Evolutionary conservation across 129 eudicot genomes (phyloP).

Genomic region (Oenanthe sinensis): DNA sequence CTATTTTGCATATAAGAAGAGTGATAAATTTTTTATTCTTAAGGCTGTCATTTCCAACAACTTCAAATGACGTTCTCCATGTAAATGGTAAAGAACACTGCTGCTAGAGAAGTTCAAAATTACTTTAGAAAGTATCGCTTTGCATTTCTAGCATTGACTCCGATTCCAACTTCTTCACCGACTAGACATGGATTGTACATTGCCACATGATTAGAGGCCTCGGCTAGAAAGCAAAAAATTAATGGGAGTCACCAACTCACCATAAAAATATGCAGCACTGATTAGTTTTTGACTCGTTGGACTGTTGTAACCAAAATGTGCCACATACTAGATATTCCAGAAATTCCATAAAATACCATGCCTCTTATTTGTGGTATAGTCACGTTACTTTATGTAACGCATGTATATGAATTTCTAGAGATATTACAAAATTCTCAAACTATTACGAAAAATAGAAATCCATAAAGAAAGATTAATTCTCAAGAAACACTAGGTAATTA

Average conservation of each 20-base stretch:
- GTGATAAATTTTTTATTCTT: too few relatives aligned
- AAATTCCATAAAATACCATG: too few relatives aligned
- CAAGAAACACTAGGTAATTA: too few relatives aligned
- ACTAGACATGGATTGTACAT: slow-evolving; percentile 93
- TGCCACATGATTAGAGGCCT: slow-evolving; percentile 99
- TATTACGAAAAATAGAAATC: neutral
- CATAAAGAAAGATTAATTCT: too few relatives aligned
- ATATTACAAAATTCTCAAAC: neutral
- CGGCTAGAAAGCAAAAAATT: slow-evolving; percentile 35
- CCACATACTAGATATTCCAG: too few relatives aligned
- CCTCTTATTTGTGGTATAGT: too few relatives aligned
- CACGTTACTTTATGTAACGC: too few relatives aligned
- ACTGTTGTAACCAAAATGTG: too few relatives aligned
- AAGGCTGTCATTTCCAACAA: neutral
- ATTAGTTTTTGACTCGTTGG: too few relatives aligned
- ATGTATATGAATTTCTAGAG: neutral
- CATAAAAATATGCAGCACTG: too few relatives aligned
- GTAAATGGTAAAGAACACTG: neutral
- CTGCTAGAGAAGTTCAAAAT: neutral
- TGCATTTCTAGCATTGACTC: slow-evolving; percentile 66
- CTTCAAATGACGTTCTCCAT: neutral
- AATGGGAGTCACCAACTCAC: too few relatives aligned
- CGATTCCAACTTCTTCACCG: slow-evolving; percentile 89
- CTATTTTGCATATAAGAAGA: neutral
- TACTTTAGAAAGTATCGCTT: slow-evolving; percentile 53